Conservation (phyloP, 257 asterid genomes). For the Sherardia arvensis region DNA sequence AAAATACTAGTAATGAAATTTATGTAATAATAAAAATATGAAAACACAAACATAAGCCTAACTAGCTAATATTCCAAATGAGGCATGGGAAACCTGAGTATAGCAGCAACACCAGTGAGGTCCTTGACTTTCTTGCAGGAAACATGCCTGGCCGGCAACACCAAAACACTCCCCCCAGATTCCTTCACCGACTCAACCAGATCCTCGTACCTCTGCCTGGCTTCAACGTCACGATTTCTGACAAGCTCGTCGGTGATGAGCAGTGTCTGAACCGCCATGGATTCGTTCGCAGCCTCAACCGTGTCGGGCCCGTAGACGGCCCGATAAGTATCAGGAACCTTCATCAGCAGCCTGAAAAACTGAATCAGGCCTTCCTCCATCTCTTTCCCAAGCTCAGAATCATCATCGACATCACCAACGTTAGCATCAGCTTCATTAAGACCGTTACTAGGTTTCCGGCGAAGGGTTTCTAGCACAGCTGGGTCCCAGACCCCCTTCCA, state of each 20-base stretch:
- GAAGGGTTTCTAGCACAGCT: neutral
- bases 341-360: neutral
- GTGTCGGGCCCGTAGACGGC: neutral
- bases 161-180: slow-evolving; percentile 66
- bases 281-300: neutral
- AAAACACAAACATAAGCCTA: neutral
- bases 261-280: neutral
- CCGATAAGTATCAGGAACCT: neutral
- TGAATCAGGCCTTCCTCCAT: neutral
- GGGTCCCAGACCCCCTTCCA: neutral
- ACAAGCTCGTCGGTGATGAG: slow-evolving; percentile 33
- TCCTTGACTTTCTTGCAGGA: slow-evolving; percentile 53
- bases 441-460: neutral
- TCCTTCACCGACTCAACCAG: slow-evolving; percentile 74
- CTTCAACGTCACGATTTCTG: slow-evolving; percentile 65
- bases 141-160: slow-evolving; percentile 91
- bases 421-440: no score
- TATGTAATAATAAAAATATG: neutral
- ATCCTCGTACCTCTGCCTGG: slow-evolving; percentile 58
- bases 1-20: no score
- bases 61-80: neutral
- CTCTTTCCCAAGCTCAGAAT: neutral
- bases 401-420: neutral
- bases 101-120: neutral
- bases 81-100: neutral